Percentiles rank a stretch among this genome's conserved stretches.
Evolutionary conservation across 306 rosid genomes (phyloP).

Genomic region (Prunus armeniaca): DNA sequence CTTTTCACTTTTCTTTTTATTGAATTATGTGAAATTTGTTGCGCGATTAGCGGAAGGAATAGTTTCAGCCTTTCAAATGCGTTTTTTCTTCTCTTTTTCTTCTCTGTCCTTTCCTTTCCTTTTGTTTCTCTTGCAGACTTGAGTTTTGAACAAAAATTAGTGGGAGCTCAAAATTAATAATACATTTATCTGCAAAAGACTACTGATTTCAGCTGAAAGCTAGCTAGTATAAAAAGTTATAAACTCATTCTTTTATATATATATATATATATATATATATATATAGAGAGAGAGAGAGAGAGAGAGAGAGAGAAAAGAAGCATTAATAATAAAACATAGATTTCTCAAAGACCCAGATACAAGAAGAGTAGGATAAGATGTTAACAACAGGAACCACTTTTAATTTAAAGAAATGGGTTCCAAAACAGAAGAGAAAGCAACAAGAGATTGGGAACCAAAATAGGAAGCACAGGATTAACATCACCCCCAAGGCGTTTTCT

Average conservation of each 20-base stretch:
- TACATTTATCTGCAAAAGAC: not conserved
- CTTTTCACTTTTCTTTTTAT: constrained; percentile 2
- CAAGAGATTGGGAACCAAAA: constrained; percentile 57
- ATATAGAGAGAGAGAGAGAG: too few relatives aligned
- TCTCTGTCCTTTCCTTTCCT: not conserved
- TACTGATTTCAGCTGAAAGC: constrained; percentile 2
- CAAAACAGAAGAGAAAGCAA: constrained; percentile 55
- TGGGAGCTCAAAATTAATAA: not conserved
- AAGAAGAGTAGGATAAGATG: not conserved
- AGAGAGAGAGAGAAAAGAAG: too few relatives aligned
- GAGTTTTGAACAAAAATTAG: not conserved
- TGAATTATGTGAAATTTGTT: constrained; percentile 19
- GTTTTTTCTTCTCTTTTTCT: constrained; percentile 2
- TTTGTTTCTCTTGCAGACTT: not conserved
- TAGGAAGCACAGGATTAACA: constrained; percentile 48
- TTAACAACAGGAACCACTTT: not conserved
- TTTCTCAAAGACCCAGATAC: not conserved
- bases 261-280: too few relatives aligned
- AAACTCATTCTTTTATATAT: not conserved
- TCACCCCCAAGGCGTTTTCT: constrained; percentile 38
- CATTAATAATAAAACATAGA: constrained; percentile 1
- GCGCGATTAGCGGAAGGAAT: constrained; percentile 45
- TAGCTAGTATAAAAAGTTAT: not conserved
- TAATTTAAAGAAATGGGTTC: constrained; percentile 42
- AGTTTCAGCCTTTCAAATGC: constrained; percentile 10